Evolutionary conservation across 1,284 basidiomycete genomes (phyloP).

Genomic region (Puccinia hordei): DNA sequence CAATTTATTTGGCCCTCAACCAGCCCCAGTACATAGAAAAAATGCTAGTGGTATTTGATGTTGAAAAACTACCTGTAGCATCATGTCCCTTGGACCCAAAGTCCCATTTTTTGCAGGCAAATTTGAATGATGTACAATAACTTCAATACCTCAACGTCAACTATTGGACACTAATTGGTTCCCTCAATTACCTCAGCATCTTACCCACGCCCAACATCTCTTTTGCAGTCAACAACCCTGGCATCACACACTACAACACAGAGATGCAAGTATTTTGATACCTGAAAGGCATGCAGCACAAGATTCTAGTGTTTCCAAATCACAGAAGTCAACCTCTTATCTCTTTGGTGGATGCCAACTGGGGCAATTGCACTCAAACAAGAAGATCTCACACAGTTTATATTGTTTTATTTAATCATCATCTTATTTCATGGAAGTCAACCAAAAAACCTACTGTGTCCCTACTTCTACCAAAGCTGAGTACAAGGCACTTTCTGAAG

Average conservation of each 20-base stretch:
- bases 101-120: background rate
- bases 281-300: background rate
- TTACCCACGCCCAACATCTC: constrained; percentile 1
- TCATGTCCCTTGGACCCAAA: background rate
- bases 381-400: no score
- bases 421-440: no score
- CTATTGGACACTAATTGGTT: background rate
- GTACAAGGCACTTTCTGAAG: constrained; percentile 27
- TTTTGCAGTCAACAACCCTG: background rate
- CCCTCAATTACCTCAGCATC: background rate
- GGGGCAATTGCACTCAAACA: no score
- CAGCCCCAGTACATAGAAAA: background rate
- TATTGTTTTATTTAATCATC: no score
- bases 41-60: background rate
- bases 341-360: constrained; percentile 13
- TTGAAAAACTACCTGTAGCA: background rate
- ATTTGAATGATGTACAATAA: background rate
- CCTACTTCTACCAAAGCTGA: no score
- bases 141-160: background rate
- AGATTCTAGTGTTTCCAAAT: no score
- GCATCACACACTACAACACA: background rate
- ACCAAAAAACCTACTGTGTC: no score
- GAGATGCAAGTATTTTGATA: constrained; percentile 19
- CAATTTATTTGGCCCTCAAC: background rate
- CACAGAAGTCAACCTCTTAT: no score